Evolutionary conservation across 306 rosid genomes (phyloP).

Genomic region (Trichosanthes cucumerina): DNA sequence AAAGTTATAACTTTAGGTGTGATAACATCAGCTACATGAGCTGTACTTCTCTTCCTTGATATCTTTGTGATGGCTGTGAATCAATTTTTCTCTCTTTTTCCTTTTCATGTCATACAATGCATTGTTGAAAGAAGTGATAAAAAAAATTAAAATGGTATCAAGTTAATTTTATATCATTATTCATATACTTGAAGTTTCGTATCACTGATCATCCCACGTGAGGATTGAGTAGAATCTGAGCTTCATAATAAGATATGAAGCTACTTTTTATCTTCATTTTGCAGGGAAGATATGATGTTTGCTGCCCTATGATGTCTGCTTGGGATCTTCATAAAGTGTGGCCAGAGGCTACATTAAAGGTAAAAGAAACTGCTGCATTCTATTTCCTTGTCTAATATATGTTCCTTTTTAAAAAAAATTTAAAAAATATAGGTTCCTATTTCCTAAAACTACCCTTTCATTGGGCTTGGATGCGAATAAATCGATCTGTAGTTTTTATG

Average conservation of each 20-base stretch:
- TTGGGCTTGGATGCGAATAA: background rate
- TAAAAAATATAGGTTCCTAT: background rate
- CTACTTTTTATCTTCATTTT: conserved; percentile 8
- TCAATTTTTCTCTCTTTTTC: background rate
- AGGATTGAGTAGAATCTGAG: background rate
- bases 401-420: too few species aligned
- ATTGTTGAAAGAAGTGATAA: background rate
- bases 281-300: conserved; percentile 89
- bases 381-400: background rate
- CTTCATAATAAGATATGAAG: conserved; percentile 2
- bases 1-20: background rate
- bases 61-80: background rate
- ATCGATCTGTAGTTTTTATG: background rate
- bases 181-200: background rate
- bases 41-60: background rate
- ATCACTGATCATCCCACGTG: background rate
- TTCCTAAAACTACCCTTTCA: background rate
- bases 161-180: background rate
- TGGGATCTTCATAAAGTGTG: conserved; percentile 99
- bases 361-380: conserved; percentile 12
- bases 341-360: conserved; percentile 92
- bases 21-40: background rate
- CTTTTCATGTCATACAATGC: background rate
- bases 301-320: conserved; percentile 96
- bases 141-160: background rate